Base-by-base conservation (phyloP, 2,329 filamentous ascomycete genomes). In the Fusarium sp. region DNA sequence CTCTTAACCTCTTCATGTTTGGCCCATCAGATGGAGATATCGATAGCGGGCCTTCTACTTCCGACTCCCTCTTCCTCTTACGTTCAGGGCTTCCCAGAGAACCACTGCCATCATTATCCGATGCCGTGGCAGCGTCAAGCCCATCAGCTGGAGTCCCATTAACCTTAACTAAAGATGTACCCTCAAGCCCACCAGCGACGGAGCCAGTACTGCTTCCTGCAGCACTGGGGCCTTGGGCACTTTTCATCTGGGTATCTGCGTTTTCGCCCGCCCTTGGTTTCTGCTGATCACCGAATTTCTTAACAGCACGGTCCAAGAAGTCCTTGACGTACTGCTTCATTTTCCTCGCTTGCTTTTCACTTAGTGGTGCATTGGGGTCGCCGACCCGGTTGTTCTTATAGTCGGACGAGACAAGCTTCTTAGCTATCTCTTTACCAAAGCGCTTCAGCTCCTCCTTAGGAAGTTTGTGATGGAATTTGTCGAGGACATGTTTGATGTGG, bases 331-430 rank as follows among this genome's bases (percentile, higher is more conserved):
- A 94, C 64, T 90, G 91, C 83, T 94, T 97, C 67, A 98, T 90
- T 72, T 95, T 94, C 79, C 92, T 92, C 76, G 92, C 89, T 77
- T 96, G 93, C 79, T 94, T 95, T 40, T 93, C 89, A 33, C 88
- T 89, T 73, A 98, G 92, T 54, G 80, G 77, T n/a, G 80, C 80
- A 18, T 90, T 94, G 1, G 95, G 96, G 78, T 98, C 92, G 50
- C 90, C 88, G 15, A 98, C 95, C n/a, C 94, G 92, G 53, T 91
- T 90, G 79, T 96, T 93, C 81, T 97, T 97, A 84, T 94, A 98
- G 81, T 98, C 96, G 1, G 94, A 96, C 23, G 93, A 90, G 25
- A 97, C 95, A 19, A 98, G 88, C 82, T 96, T 97, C 83, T 97
- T 97, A 64, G 91, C 91, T 52, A 96, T 88, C 81, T 92, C 88